Conservation (phyloP, 129 eudicot species). For the Centella asiatica region DNA sequence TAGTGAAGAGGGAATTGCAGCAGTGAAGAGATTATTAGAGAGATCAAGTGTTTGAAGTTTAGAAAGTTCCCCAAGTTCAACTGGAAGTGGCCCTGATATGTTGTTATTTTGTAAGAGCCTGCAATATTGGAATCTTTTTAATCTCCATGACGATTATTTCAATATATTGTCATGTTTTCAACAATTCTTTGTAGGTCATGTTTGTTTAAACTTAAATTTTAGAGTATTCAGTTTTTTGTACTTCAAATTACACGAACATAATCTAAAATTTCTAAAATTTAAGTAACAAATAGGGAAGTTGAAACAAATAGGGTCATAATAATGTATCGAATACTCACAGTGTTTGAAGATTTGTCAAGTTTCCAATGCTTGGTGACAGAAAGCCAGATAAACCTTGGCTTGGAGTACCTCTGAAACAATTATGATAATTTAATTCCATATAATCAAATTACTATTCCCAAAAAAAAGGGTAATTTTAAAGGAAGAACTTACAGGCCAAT, state of each 20-base stretch:
- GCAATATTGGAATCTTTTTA: conserved; percentile 19
- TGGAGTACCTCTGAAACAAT: conserved; percentile 59
- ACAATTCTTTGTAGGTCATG: no score
- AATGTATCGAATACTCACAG: conserved; percentile 43
- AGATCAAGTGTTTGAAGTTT: conserved; percentile 84
- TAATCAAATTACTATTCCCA: not conserved
- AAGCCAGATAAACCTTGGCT: conserved; percentile 76
- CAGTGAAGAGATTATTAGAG: conserved; percentile 58
- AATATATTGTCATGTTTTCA: not conserved
- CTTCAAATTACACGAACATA: no score
- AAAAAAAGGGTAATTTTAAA: not conserved
- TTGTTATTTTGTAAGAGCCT: conserved; percentile 72
- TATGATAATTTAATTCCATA: not conserved
- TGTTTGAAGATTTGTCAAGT: conserved; percentile 72
- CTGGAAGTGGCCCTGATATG: conserved; percentile 68
- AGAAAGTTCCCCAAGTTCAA: conserved; percentile 67
- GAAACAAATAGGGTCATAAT: no score
- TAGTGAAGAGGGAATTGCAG: conserved; percentile 71
- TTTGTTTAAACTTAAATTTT: no score
- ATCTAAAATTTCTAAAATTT: no score
- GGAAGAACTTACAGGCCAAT: conserved; percentile 52
- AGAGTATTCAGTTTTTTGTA: no score
- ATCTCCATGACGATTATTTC: not conserved
- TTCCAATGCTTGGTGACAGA: conserved; percentile 78
- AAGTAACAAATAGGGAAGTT: no score